Base-by-base conservation (phyloP, 1,284 basidiomycete species). In the Cutaneotrichosporon spelunceum region DNA sequence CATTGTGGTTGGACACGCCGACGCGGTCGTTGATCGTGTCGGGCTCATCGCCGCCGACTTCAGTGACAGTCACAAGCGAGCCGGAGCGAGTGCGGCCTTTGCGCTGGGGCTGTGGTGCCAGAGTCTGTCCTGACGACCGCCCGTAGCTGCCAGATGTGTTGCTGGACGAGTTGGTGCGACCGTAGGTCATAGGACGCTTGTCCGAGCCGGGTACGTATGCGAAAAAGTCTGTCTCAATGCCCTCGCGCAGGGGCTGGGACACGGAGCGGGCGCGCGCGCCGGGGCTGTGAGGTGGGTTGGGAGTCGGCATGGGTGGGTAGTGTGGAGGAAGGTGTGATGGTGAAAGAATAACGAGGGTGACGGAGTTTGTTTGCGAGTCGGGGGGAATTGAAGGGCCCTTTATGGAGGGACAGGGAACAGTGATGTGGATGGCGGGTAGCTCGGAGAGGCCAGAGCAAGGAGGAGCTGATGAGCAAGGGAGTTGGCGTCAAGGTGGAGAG, bases 1-100 rank as follows among this genome's bases (percentile, higher is more conserved):
- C 93, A 78, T 99, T 99, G 70, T 91, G 86, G 77, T 98, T 97
- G 56, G 86, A 84, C 48, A 87, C 85, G 66, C 86, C 87, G 68
- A 90, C 85, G 79, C 94, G 70, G 63, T 79, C 92, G 23, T 91
- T 84, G 5, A 87, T 82, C 69, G 90, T 88, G 72, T 93, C 90
- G 52, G 86, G 82, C 21, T 87, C 85, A 66, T 87, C 84, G 69
- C 88, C 87, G 42, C 88, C 89, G 59, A 94, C 86, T 72, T 91
- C 85, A 74, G 93, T 91, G 56, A 95, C 90, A 71, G 93, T 92
- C 76, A 94, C 87, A 67, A 93, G 82, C 23, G 64, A 66, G 29
- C 64, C 64, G 14, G 64, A 66, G 39, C 64, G 61, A 6, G 61
- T 52, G 54, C 64, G 64, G 19, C 64, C 64, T 47, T 61, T 57